phyloP scores from a whole-genome alignment of 2,329 filamentous ascomycete species.

The Zalaria obscura region DNA sequence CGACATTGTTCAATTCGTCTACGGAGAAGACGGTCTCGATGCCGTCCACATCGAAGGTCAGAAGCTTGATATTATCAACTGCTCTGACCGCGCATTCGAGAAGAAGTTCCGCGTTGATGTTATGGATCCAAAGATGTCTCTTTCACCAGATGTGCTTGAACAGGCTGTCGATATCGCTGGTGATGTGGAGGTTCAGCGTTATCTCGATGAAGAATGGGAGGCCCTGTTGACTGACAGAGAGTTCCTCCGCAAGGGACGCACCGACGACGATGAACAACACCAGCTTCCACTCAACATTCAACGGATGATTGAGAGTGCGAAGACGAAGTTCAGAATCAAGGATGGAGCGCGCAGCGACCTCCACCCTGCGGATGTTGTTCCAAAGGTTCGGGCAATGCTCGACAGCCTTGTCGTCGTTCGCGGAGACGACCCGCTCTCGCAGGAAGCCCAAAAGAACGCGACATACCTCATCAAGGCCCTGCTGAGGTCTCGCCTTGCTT shows the following conservation, averaged over 20 bases:
- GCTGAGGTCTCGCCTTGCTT: slow-evolving; percentile 75
- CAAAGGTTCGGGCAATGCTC: slow-evolving; percentile 60
- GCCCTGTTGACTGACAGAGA: slow-evolving; percentile 59
- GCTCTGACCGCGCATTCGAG: slow-evolving; percentile 65
- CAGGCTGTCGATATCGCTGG: slow-evolving; percentile 76
- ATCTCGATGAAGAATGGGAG: slow-evolving; percentile 82
- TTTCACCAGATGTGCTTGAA: slow-evolving; percentile 61
- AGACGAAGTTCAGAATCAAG: slow-evolving; percentile 81
- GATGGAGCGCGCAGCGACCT: slow-evolving; percentile 77
- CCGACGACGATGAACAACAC: slow-evolving; percentile 71
- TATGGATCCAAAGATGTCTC: slow-evolving; percentile 50
- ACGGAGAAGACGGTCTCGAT: slow-evolving; percentile 93
- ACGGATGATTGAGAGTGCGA: slow-evolving; percentile 81
- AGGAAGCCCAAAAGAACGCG: slow-evolving; percentile 75
- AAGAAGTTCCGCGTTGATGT: slow-evolving; percentile 75
- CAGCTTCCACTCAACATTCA: slow-evolving; percentile 85
- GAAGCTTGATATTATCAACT: slow-evolving; percentile 70
- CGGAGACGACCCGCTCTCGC: slow-evolving; percentile 66
- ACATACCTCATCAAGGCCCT: slow-evolving; percentile 88
- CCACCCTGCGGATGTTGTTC: slow-evolving; percentile 75
- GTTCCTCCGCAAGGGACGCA: slow-evolving; percentile 54
- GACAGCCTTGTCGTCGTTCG: slow-evolving; percentile 73
- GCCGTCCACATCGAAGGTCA: slow-evolving; percentile 90
- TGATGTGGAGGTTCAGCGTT: slow-evolving; percentile 72
- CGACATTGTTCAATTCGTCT: slow-evolving; percentile 93